Evolutionary conservation across 1,284 basidiomycete species (phyloP).

Genomic region (Cerrena zonata): DNA sequence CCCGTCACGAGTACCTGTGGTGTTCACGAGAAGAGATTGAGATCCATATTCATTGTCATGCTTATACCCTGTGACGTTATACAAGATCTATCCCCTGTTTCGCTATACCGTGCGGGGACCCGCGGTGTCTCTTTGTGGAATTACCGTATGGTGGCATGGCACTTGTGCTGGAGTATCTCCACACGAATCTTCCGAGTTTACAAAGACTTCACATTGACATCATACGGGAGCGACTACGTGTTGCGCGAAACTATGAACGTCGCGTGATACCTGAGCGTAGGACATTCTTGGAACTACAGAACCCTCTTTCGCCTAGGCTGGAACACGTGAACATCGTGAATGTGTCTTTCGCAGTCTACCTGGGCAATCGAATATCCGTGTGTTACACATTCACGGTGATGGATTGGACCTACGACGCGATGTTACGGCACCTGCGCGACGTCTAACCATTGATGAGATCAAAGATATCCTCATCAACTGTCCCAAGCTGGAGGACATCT

Average conservation of each 20-base stretch:
- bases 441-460: not conserved
- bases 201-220: not conserved
- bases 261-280: too few relatives aligned
- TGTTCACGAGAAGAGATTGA: constrained; percentile 10
- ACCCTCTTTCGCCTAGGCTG: not conserved
- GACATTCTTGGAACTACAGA: not conserved
- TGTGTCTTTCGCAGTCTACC: not conserved
- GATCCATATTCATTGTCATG: not conserved
- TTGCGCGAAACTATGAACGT: not conserved
- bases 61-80: not conserved
- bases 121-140: not conserved
- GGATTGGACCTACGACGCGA: not conserved
- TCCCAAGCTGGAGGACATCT: not conserved
- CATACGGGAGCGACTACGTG: not conserved
- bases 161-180: not conserved
- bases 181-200: not conserved
- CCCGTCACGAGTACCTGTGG: constrained; percentile 12
- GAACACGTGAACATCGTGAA: not conserved
- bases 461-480: not conserved
- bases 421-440: not conserved
- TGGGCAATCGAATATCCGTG: not conserved
- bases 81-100: not conserved
- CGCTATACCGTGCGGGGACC: not conserved
- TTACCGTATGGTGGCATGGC: not conserved
- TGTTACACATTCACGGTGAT: not conserved